A percentile compares a stretch with the other conserved stretches of the same genome.
These are phyloP conservation scores for Vitis hybrid DNA, from an alignment of 177 flowering plant genomes.

Conservation along the genomic window DNA sequence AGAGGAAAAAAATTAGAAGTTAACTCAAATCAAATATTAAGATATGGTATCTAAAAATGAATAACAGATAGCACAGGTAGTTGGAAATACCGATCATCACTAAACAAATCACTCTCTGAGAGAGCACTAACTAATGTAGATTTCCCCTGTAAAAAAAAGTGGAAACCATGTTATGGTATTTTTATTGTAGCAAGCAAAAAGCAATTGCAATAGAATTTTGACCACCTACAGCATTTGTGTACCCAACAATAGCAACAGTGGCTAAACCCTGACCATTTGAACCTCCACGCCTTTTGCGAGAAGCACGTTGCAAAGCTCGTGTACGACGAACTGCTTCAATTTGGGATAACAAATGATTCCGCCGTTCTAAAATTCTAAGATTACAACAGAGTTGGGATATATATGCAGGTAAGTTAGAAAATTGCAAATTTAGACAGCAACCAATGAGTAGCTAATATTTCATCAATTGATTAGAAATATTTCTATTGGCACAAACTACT, in stretches of 20 bases:
- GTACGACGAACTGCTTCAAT: conserved; percentile 92
- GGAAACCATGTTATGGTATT: neutral
- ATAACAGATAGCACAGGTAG: conserved; percentile 2
- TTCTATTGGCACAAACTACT: too few relatives aligned
- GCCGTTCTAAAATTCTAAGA: conserved; percentile 72
- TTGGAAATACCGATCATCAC: conserved; percentile 71
- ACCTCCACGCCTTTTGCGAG: conserved; percentile 78
- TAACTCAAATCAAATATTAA: neutral
- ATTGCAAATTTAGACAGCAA: too few relatives aligned
- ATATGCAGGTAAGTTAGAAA: too few relatives aligned
- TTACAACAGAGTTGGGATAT: neutral
- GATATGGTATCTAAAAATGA: neutral
- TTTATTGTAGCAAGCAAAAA: neutral
- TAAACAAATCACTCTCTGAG: conserved; percentile 66
- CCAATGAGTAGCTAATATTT: too few relatives aligned
- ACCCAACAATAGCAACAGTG: conserved; percentile 95
- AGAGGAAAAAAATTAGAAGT: neutral
- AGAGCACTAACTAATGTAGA: conserved; percentile 85
- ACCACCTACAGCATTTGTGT: conserved; percentile 94
- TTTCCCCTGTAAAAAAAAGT: conserved; percentile 63
- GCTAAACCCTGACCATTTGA: conserved; percentile 58
- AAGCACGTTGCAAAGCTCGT: conserved; percentile 88
- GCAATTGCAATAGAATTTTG: conserved; percentile 4
- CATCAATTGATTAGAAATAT: too few relatives aligned
- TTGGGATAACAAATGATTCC: conserved; percentile 55